Base-by-base conservation (phyloP, 192 early-diverging fungal species). In the Umbelopsis ramanniana region DNA sequence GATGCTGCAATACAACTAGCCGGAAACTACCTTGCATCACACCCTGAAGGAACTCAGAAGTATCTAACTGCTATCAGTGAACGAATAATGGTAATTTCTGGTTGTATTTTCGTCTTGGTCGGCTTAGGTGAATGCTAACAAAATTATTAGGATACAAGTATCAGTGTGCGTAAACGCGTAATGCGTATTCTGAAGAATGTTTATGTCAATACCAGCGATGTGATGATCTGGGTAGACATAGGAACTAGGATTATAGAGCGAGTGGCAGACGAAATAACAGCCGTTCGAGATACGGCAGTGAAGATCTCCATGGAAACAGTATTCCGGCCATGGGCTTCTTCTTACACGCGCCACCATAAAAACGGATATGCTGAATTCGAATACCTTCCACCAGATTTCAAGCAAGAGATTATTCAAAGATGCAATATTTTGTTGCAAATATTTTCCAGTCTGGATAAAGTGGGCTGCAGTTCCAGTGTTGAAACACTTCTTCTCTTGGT, bases 1-100 rank as follows among this genome's bases (percentile, higher is more conserved):
- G 96, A 97, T 82, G 93, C 92, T 11, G 93, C 95, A 7, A 89
- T 96, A n/a, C 93, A 97, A 57, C 75, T 98, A 33, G 85, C 96
- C 38, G 93, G 93, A 21, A 92, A 90, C 67, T 93, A 95, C 71
- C 77, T 96, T 53, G 83, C 89, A 6, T 83, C 86, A 66, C 87
- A 91, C 38, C 79, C 83, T 10, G 84, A 79, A 54, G 84, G 97
- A 21, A 85, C 91, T 1, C 76, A 73, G 26, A 84, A 94, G 66
- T 94, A 96, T 74, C 97, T 95, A 71, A 86, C 89, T 37, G 80
- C 93, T 46, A 84, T 97, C 47, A 91, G 90, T 66, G 91, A 89
- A 10, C 81, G 96, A 29, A 86, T 96, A 3, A 81, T 95, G 72
- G 91, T 92, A 82, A 78, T 79, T 73, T 15, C 0, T 43, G 4